phyloP scores from a whole-genome alignment of 2,329 filamentous ascomycete genomes.

The Fusarium sp. region DNA sequence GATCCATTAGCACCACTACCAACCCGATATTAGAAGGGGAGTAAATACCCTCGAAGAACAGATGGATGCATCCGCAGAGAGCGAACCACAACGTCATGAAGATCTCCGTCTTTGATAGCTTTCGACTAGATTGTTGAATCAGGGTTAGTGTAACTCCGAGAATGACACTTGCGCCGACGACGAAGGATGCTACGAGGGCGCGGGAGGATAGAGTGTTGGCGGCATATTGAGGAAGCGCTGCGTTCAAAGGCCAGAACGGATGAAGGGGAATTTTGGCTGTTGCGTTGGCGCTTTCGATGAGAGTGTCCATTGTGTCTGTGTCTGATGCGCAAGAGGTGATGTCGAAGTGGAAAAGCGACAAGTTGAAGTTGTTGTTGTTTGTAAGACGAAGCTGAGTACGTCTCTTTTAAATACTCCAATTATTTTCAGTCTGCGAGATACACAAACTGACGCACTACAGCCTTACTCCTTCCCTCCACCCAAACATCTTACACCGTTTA shows the following conservation, averaged over 20 bases:
- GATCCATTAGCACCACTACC: neutral
- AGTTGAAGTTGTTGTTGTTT: neutral
- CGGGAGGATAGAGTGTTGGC: slow-evolving; percentile 71
- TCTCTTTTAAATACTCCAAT: neutral
- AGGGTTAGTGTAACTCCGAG: slow-evolving; percentile 65
- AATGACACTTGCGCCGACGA: slow-evolving; percentile 63
- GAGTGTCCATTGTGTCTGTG: slow-evolving; percentile 21
- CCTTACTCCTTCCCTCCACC: neutral
- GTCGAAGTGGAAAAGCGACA: neutral
- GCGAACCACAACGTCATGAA: slow-evolving; percentile 78
- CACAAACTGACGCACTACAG: neutral
- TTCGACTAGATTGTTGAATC: slow-evolving; percentile 62
- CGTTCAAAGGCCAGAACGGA: slow-evolving; percentile 76
- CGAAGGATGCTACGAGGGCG: slow-evolving; percentile 68
- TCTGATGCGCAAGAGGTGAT: neutral
- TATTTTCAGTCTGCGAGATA: neutral
- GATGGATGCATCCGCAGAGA: slow-evolving; percentile 66
- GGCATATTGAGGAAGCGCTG: slow-evolving; percentile 69
- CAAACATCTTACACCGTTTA: neutral
- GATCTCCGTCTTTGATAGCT: slow-evolving; percentile 63
- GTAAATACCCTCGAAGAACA: slow-evolving; percentile 57
- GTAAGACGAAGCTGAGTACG: neutral
- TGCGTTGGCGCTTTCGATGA: neutral
- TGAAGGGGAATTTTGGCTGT: slow-evolving; percentile 52
- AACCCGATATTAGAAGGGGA: no score